Evolutionary conservation across 176 grass and related monocot species (phyloP).

Genomic region (Panicum miliaceum): DNA sequence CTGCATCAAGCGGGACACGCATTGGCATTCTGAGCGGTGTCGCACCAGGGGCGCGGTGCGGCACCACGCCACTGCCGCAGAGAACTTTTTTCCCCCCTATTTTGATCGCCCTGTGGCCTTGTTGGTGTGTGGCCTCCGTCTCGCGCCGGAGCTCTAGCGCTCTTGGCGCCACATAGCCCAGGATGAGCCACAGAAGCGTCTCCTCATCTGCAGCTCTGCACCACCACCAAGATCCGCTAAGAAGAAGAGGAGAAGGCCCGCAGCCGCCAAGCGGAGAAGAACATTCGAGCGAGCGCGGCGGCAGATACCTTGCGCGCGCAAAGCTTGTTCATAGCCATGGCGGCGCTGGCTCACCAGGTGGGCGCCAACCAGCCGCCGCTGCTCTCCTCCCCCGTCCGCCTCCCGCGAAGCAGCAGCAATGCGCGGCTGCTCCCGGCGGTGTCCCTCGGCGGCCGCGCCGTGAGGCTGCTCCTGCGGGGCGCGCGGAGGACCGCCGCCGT

Average conservation of each 20-base stretch:
- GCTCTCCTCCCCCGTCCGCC: slow-evolving; percentile 50
- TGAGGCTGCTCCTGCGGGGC: background rate
- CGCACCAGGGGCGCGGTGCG: too few species aligned
- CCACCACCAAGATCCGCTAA: slow-evolving; percentile 18
- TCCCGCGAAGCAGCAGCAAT: slow-evolving; percentile 34
- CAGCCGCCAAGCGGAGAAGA: background rate
- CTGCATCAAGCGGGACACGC: too few species aligned
- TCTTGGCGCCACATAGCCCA: slow-evolving; percentile 46
- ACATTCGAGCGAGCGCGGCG: background rate
- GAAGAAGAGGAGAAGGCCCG: background rate
- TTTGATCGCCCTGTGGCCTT: background rate
- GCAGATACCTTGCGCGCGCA: background rate
- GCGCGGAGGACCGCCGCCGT: slow-evolving; percentile 9
- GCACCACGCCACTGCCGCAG: too few species aligned
- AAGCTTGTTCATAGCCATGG: background rate
- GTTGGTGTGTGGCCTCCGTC: slow-evolving; percentile 53
- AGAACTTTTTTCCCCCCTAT: background rate
- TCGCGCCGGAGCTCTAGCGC: slow-evolving; percentile 10
- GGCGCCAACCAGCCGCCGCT: slow-evolving; percentile 52
- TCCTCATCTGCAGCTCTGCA: slow-evolving; percentile 6
- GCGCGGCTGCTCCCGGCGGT: background rate
- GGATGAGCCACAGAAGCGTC: slow-evolving; percentile 54
- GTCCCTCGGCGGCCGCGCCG: slow-evolving; percentile 32
- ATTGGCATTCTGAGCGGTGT: too few species aligned
- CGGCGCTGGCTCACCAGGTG: slow-evolving; percentile 52